Base-by-base conservation (phyloP, 2,329 filamentous ascomycete genomes). In the Phoma sp. region DNA sequence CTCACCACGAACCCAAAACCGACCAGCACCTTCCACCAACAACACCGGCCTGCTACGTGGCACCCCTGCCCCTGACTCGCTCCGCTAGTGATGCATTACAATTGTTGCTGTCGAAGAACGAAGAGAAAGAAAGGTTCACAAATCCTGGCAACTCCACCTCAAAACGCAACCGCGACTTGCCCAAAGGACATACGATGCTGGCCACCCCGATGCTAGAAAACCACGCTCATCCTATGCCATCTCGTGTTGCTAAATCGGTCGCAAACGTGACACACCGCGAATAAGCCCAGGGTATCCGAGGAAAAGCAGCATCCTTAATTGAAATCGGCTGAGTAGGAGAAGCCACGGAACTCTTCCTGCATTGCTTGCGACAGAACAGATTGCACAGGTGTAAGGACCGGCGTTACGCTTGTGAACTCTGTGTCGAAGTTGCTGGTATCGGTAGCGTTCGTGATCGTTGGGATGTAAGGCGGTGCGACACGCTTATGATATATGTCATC, bases 341-440 rank as follows among this genome's bases (percentile, higher is more conserved):
- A 99, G 63, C 95, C 95, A 55, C 95, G 87, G 89, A 99, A 99
- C 76, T 99, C 93, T 80, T 99, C 95, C 80, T 99, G 95, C 93
- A 98, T 98, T 36, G 92, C 92, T 81, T 98, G 95, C 23, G 93
- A 96, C 60, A 99, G 84, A 37, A 99, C 95, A 77, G 92, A 96
- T 78, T 98, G 93, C 49, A 99, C 95, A 45, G 95, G 95, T 25
- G 95, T 99, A 64, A 99, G 83, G 53, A 99, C 95, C 1, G 95
- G 95, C 34, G 95, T 99, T 48, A 99, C 95, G 72, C 93, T 98
- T 1, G 95, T 99, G 74, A 99, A 99, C 75, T 99, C 95, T 39
- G 91, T 92, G 74, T 99, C 95, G 76, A 99, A 99, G 80, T 99
- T 99, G 83, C 93, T 97, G n/a, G 95, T 99, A 79, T 99, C 95